phyloP scores from a whole-genome alignment of 768 basidiomycete species.

The Tephrocybe sp. region DNA sequence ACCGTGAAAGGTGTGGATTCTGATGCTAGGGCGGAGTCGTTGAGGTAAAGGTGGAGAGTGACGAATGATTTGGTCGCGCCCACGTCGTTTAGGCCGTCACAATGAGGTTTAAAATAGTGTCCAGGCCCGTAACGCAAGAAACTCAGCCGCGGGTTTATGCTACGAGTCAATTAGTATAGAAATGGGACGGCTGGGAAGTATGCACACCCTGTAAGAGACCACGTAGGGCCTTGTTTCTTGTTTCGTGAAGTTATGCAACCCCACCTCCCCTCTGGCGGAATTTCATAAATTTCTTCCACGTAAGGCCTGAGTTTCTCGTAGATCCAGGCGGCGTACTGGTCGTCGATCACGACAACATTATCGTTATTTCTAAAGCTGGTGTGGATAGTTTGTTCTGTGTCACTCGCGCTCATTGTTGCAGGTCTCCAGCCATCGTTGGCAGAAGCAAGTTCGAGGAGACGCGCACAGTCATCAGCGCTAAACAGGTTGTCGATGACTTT shows the following conservation, averaged over 20 bases:
- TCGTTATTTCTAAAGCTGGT: constrained; percentile 41
- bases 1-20: neutral
- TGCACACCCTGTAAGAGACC: constrained; percentile 37
- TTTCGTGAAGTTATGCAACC: constrained; percentile 28
- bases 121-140: constrained; percentile 45
- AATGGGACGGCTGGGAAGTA: neutral
- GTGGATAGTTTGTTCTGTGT: constrained; percentile 31
- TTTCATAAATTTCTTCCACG: constrained; percentile 35
- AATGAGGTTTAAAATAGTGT: constrained; percentile 40
- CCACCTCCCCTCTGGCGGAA: constrained; percentile 33
- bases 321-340: constrained; percentile 30
- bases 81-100: constrained; percentile 36
- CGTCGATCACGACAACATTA: constrained; percentile 36
- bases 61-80: constrained; percentile 37
- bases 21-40: constrained; percentile 26
- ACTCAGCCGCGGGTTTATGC: constrained; percentile 38
- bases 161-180: constrained; percentile 10
- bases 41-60: constrained; percentile 45
- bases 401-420: constrained; percentile 32
- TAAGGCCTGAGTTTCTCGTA: constrained; percentile 37
- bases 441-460: constrained; percentile 35
- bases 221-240: constrained; percentile 26
- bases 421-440: constrained; percentile 35
- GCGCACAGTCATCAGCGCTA: constrained; percentile 39
- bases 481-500: constrained; percentile 44